Conservation (phyloP, 202 grass and related monocot species). For the Dendrocalamus latiflorus region DNA sequence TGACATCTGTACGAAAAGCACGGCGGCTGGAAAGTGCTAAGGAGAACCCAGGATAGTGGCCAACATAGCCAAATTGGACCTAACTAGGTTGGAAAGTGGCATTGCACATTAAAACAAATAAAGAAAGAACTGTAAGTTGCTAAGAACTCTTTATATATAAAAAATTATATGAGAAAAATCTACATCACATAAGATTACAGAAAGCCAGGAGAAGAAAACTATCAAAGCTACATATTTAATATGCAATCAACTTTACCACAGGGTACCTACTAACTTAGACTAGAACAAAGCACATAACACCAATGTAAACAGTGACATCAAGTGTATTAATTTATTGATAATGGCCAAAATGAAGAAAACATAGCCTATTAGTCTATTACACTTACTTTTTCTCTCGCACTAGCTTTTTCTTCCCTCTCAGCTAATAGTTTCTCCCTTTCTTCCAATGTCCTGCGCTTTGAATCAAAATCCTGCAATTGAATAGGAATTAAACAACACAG, state of each 20-base stretch:
- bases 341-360: neutral
- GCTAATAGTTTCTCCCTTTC: slow-evolving; percentile 53
- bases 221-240: neutral
- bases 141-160: neutral
- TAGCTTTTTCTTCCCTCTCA: slow-evolving; percentile 55
- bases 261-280: neutral
- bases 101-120: neutral
- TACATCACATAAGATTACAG: slow-evolving; percentile 1
- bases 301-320: neutral
- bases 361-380: neutral
- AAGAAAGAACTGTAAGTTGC: neutral
- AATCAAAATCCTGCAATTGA: slow-evolving; percentile 54
- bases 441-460: slow-evolving; percentile 50
- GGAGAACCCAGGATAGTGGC: neutral
- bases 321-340: neutral
- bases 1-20: neutral
- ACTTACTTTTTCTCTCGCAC: slow-evolving; percentile 70
- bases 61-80: neutral
- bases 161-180: neutral
- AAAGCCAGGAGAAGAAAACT: neutral
- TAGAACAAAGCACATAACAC: neutral
- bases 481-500: slow-evolving; percentile 27
- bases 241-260: neutral
- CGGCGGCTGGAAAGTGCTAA: neutral
- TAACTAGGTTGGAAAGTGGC: neutral